phyloP scores from a whole-genome alignment of 805 yeast species.

The Yamadazyma ubonensis region DNA sequence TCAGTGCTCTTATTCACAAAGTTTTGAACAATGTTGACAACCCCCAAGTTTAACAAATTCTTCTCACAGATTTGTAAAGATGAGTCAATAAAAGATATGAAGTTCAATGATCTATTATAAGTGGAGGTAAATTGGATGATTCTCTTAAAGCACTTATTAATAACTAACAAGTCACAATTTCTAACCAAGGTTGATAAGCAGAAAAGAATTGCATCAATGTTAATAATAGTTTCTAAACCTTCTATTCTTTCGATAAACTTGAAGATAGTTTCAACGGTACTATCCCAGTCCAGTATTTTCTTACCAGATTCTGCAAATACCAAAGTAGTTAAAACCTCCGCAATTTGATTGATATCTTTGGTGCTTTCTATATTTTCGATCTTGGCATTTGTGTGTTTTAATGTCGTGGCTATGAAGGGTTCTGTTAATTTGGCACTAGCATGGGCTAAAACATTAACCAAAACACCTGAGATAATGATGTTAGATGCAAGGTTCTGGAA shows the following conservation, averaged over 20 bases:
- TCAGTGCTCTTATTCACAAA: conserved; percentile 9
- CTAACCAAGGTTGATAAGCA: conserved; percentile 52
- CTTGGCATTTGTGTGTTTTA: neutral
- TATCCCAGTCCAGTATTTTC: conserved; percentile 56
- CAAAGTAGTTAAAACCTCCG: conserved; percentile 47
- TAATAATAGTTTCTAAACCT: neutral
- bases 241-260: conserved; percentile 3
- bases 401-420: conserved; percentile 8
- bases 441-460: conserved; percentile 53
- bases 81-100: conserved; percentile 14
- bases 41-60: conserved; percentile 7
- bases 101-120: conserved; percentile 12
- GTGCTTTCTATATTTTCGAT: neutral
- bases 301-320: conserved; percentile 70
- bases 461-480: conserved; percentile 56
- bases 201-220: conserved; percentile 27
- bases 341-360: conserved; percentile 15
- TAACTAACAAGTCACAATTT: conserved; percentile 48
- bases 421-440: conserved; percentile 33
- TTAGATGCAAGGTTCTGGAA: conserved; percentile 4
- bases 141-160: conserved; percentile 43
- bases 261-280: conserved; percentile 22
- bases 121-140: conserved; percentile 2
- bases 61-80: conserved; percentile 13
- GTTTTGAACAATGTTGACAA: conserved; percentile 8